Base-by-base conservation (phyloP, 192 early-diverging fungal genomes). In the Coemansia sp. region DNA sequence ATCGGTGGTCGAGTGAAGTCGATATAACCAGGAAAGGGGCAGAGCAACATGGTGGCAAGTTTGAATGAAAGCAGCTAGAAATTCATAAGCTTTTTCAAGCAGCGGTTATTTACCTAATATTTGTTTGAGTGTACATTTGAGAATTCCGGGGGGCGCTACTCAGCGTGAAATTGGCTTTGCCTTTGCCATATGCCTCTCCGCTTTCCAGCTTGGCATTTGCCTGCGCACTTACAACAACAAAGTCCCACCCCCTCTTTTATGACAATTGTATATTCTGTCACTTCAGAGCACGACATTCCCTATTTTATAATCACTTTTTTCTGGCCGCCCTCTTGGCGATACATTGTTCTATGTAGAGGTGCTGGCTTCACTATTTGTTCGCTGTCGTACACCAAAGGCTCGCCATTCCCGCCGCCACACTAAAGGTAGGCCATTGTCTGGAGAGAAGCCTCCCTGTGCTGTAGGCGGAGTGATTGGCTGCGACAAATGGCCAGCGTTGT, bases 331-430 rank as follows among this genome's bases (percentile, higher is more conserved):
- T 53, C 29, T 59, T 62, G 22, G 65, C 49, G 13, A 47, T 13
- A 27, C 65, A 76, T 76, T 76, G 74, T 76, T 67, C 74, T 63
- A 16, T 71, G 74, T 37, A 71, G 66, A 66, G 27, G 45, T 61
- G 68, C 68, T 39, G 35, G 30, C 50, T 27, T 27, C 24, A 24
- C 50, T 52, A 47, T 20, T 47, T 20, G n/a, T 22, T 47, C 45
- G 6, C 45, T 22, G 45, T 20, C 50, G 50, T 13, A 52, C 50
- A 52, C 50, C 50, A 29, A 35, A 35, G 24, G 50, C 20, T 52
- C 24, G 5, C 22, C 20, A 11, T 52, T 47, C n/a, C 22, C 45
- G 45, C 18, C 22, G n/a, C 12, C 10, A 27, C 50, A 15, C 50
- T 29, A 29, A 52, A 52, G 4, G 24, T 13, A 24, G 22, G 37